These are phyloP conservation scores for Scheffersomyces segobiensis DNA, from an alignment of 1,139 yeast genomes.

Conservation along the genomic window DNA sequence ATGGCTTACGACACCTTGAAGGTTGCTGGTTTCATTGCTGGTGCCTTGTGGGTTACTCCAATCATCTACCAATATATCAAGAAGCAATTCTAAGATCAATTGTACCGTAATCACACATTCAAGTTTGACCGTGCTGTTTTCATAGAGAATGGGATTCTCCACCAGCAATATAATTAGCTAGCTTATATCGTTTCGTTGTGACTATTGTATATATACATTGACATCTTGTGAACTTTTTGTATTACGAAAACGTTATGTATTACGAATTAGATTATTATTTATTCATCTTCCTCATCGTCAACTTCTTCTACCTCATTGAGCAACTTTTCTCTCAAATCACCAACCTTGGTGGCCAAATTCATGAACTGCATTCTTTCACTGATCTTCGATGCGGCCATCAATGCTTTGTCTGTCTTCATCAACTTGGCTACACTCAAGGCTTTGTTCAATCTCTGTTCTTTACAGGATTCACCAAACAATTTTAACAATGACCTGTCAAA, in stretches of 20 bases:
- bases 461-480: constrained; percentile 76
- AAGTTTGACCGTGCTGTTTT: background rate
- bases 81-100: constrained; percentile 47
- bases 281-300: constrained; percentile 1
- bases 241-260: background rate
- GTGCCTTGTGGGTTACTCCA: constrained; percentile 78
- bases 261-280: background rate
- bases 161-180: background rate
- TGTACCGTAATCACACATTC: background rate
- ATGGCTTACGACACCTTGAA: constrained; percentile 66
- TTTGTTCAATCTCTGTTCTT: constrained; percentile 61
- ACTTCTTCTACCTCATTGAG: constrained; percentile 28
- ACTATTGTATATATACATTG: background rate
- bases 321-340: constrained; percentile 58
- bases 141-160: background rate
- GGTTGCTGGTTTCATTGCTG: constrained; percentile 71
- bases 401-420: constrained; percentile 73
- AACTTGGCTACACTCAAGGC: constrained; percentile 72
- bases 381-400: constrained; percentile 80
- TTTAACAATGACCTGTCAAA: constrained; percentile 77
- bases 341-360: constrained; percentile 66
- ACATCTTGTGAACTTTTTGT: background rate
- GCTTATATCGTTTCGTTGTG: background rate
- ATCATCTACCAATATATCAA: constrained; percentile 60
- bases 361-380: constrained; percentile 76